phyloP scores from a whole-genome alignment of 306 rosid genomes.

The Pterocarpus macrocarpus region DNA sequence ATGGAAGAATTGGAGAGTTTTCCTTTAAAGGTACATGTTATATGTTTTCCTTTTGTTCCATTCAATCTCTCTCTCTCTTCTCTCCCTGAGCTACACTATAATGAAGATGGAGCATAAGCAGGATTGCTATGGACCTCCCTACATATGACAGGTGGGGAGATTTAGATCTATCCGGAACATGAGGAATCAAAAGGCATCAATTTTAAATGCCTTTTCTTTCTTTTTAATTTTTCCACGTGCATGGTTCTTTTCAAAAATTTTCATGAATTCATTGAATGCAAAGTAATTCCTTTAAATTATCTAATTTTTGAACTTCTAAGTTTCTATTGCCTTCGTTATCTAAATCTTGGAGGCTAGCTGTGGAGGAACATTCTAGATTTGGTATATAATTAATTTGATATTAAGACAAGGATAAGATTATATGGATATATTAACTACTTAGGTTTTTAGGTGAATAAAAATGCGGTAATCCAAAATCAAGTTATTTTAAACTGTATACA shows the following conservation, averaged over 20 bases:
- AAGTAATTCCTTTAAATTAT: neutral
- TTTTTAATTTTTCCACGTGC: neutral
- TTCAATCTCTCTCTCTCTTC: neutral
- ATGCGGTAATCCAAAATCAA: neutral
- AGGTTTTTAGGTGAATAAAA: neutral
- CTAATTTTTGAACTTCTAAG: neutral
- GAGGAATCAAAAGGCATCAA: slow-evolving; percentile 6
- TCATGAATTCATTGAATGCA: slow-evolving; percentile 11
- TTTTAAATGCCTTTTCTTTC: neutral
- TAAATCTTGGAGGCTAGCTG: neutral
- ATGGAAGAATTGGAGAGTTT: slow-evolving; percentile 43
- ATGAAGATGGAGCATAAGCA: slow-evolving; percentile 32
- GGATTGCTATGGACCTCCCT: slow-evolving; percentile 25
- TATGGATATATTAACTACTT: neutral
- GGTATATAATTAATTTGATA: slow-evolving; percentile 18
- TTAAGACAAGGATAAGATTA: neutral
- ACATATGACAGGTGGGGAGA: slow-evolving; percentile 4
- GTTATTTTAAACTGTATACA: neutral
- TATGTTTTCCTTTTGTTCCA: slow-evolving; percentile 45
- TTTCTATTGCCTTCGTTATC: no score
- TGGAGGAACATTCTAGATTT: neutral
- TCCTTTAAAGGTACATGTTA: slow-evolving; percentile 49
- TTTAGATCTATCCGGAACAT: slow-evolving; percentile 47
- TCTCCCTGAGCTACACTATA: slow-evolving; percentile 14
- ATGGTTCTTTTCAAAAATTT: neutral